Conservation (phyloP, 139 green algal species). For the Chlorella vulgaris region DNA sequence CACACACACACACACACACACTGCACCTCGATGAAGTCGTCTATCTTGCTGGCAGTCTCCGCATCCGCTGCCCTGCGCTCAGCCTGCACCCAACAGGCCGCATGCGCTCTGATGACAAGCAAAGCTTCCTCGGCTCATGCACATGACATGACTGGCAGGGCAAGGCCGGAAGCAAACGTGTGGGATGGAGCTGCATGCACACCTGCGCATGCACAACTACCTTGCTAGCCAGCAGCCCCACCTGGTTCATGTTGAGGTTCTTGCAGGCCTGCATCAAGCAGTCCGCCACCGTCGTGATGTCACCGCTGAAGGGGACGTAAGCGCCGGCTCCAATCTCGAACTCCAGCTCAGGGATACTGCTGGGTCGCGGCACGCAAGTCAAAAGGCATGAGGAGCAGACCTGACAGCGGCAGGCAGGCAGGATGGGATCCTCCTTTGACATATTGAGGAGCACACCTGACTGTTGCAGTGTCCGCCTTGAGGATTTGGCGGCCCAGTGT, state of each 20-base stretch:
- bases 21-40: slow-evolving; percentile 29
- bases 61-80: slow-evolving; percentile 11
- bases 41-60: slow-evolving; percentile 20
- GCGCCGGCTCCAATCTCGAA: slow-evolving; percentile 68
- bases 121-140: too few species aligned
- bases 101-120: neutral
- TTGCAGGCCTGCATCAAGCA: slow-evolving; percentile 28
- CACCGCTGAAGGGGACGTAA: slow-evolving; percentile 48
- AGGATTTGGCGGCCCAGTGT: slow-evolving; percentile 65
- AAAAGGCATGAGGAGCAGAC: neutral
- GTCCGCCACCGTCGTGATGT: slow-evolving; percentile 6
- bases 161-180: neutral
- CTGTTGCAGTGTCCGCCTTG: slow-evolving; percentile 65
- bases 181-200: neutral
- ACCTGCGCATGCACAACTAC: neutral
- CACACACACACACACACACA: too few species aligned
- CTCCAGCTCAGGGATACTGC: slow-evolving; percentile 68
- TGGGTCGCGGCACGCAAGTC: too few species aligned
- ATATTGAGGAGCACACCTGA: too few species aligned
- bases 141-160: neutral
- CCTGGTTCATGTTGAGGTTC: slow-evolving; percentile 37
- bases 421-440: neutral
- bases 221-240: neutral
- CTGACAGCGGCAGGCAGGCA: neutral
- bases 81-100: neutral